Percentiles rank a stretch among this genome's conserved stretches.
Evolutionary conservation across 192 early-diverging fungal species (phyloP).

Genomic region (Kappamyces sp.): DNA sequence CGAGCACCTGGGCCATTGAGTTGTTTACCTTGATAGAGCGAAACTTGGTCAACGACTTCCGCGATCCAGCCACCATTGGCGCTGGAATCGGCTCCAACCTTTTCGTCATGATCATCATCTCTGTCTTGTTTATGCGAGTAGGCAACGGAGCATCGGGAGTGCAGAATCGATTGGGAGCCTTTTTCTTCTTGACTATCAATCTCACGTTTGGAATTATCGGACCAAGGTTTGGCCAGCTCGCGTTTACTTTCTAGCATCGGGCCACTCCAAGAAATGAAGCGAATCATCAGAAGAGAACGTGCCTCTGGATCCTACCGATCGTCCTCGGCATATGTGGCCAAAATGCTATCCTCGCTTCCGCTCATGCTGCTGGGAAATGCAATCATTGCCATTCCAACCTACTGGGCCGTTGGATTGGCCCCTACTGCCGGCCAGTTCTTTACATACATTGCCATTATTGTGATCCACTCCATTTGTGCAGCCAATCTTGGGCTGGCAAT

Average conservation of each 20-base stretch:
- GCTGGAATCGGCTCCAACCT: conserved; percentile 35
- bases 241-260: conserved; percentile 27
- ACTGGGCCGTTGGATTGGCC: conserved; percentile 28
- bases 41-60: conserved; percentile 32
- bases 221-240: conserved; percentile 43
- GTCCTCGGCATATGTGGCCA: conserved; percentile 57
- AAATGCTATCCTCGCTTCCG: conserved; percentile 48
- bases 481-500: conserved; percentile 33
- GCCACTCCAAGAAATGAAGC: conserved; percentile 39
- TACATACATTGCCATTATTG: conserved; percentile 24
- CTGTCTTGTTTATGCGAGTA: conserved; percentile 40
- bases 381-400: conserved; percentile 26
- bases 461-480: conserved; percentile 24
- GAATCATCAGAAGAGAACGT: conserved; percentile 60
- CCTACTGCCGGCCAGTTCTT: conserved; percentile 9
- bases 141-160: conserved; percentile 42
- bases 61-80: conserved; percentile 10
- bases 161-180: conserved; percentile 53
- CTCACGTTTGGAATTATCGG: conserved; percentile 40
- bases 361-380: conserved; percentile 21
- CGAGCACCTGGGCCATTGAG: conserved; percentile 42
- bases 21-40: conserved; percentile 43
- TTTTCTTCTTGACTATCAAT: conserved; percentile 60
- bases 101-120: conserved; percentile 52
- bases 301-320: conserved; percentile 59